Evolutionary conservation across 495 filamentous ascomycete species (phyloP).

Genomic region (Usnea hakonensis): DNA sequence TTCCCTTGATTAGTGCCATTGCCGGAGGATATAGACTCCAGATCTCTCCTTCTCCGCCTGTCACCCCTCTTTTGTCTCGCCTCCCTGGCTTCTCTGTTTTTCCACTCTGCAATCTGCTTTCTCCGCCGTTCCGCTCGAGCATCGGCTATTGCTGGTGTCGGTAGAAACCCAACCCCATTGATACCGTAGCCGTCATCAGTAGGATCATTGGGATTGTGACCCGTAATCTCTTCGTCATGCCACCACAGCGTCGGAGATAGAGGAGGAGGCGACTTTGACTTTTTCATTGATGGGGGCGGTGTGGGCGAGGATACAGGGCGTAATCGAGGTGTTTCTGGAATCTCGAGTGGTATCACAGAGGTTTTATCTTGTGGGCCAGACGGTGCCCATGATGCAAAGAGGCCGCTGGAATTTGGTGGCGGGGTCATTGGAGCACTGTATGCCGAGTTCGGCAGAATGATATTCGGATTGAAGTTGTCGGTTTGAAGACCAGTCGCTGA

Average conservation of each 20-base stretch:
- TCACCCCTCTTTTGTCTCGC: slow-evolving; percentile 68
- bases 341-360: slow-evolving; percentile 8
- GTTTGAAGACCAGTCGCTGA: neutral
- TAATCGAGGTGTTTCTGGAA: slow-evolving; percentile 17
- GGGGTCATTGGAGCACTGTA: slow-evolving; percentile 16
- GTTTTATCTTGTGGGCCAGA: slow-evolving; percentile 13
- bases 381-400: slow-evolving; percentile 21
- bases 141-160: slow-evolving; percentile 75
- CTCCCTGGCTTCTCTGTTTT: slow-evolving; percentile 71
- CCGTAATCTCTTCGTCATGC: slow-evolving; percentile 78
- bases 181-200: slow-evolving; percentile 73
- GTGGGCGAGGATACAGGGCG: slow-evolving; percentile 14
- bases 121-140: slow-evolving; percentile 64
- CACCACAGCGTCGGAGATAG: slow-evolving; percentile 57
- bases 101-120: slow-evolving; percentile 80
- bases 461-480: slow-evolving; percentile 9
- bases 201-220: slow-evolving; percentile 65
- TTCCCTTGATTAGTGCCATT: slow-evolving; percentile 3
- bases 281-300: slow-evolving; percentile 15
- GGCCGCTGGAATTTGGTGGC: slow-evolving; percentile 35
- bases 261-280: slow-evolving; percentile 38
- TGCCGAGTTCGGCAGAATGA: slow-evolving; percentile 6
- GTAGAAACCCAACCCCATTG: slow-evolving; percentile 86
- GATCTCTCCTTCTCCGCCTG: slow-evolving; percentile 43
- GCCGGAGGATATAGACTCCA: slow-evolving; percentile 21